phyloP scores from a whole-genome alignment of 2,329 filamentous ascomycete genomes.

The Davidsoniella neocaledoniae region DNA sequence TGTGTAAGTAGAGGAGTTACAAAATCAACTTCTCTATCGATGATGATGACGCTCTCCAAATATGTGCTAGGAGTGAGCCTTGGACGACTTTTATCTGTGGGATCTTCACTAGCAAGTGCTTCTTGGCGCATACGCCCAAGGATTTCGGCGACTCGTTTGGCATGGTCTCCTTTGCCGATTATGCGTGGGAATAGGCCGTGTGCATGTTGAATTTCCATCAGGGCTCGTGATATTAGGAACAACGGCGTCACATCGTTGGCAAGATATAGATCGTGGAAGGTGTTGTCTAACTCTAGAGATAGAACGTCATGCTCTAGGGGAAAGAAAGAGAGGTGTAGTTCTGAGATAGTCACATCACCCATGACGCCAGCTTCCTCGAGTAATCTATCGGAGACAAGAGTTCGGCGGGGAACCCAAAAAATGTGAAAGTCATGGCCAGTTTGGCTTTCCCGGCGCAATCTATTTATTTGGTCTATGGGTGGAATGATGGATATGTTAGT shows the following conservation, averaged over 20 bases:
- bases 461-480: slow-evolving; percentile 67
- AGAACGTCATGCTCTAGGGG: slow-evolving; percentile 82
- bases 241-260: slow-evolving; percentile 83
- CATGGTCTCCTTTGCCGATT: slow-evolving; percentile 89
- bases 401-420: slow-evolving; percentile 88
- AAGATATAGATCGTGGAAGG: slow-evolving; percentile 76
- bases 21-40: slow-evolving; percentile 89
- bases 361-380: slow-evolving; percentile 86
- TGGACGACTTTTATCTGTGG: slow-evolving; percentile 39
- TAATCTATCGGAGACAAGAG: slow-evolving; percentile 76
- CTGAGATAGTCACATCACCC: slow-evolving; percentile 76
- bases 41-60: slow-evolving; percentile 81
- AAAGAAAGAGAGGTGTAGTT: slow-evolving; percentile 79
- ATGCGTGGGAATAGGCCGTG: slow-evolving; percentile 91
- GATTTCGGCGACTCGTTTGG: slow-evolving; percentile 72
- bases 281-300: slow-evolving; percentile 75
- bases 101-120: slow-evolving; percentile 61
- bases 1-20: slow-evolving; percentile 86
- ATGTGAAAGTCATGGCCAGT: slow-evolving; percentile 92
- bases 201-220: slow-evolving; percentile 86
- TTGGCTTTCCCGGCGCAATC: slow-evolving; percentile 71
- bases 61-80: slow-evolving; percentile 71
- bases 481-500: slow-evolving; percentile 13
- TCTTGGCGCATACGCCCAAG: slow-evolving; percentile 86
- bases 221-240: slow-evolving; percentile 71